Percentiles rank a stretch among this genome's conserved stretches.
Conservation (phyloP, 2,329 filamentous ascomycete genomes). For the Berkeleyomyces rouxiae region DNA sequence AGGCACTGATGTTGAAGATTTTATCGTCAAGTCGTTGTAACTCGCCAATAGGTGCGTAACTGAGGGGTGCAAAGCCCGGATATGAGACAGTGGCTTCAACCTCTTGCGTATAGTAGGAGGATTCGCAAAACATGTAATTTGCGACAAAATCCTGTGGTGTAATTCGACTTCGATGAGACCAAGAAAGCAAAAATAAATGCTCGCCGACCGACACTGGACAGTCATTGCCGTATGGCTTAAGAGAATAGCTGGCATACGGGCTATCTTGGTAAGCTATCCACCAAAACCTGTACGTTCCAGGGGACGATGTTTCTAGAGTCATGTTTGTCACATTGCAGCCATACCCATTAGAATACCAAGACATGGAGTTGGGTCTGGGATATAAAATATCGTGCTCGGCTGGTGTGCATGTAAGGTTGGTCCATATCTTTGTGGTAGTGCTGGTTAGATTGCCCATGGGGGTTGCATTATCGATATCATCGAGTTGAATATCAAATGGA, state of each 20-base stretch:
- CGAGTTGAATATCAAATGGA: constrained; percentile 23
- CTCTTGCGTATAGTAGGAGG: constrained; percentile 29
- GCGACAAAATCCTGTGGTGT: constrained; percentile 9
- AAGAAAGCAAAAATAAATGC: constrained; percentile 24
- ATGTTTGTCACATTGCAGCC: constrained; percentile 22
- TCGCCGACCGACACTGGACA: constrained; percentile 20
- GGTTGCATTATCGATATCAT: neutral
- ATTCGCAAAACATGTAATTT: constrained; percentile 27
- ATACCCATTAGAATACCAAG: constrained; percentile 22
- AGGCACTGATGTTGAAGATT: constrained; percentile 22
- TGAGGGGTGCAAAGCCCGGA: constrained; percentile 14
- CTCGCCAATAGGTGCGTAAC: neutral
- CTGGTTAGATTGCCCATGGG: constrained; percentile 18
- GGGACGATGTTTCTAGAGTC: constrained; percentile 3
- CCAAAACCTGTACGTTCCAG: constrained; percentile 19
- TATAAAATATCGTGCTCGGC: constrained; percentile 15
- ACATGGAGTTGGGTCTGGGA: neutral
- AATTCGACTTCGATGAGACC: constrained; percentile 16
- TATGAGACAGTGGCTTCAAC: constrained; percentile 25
- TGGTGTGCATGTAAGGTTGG: constrained; percentile 24
- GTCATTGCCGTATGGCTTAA: constrained; percentile 16
- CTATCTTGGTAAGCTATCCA: constrained; percentile 29
- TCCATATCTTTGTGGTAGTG: constrained; percentile 20
- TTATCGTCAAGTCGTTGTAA: constrained; percentile 13
- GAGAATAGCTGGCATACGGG: constrained; percentile 19